Evolutionary conservation across 345 rosid species (phyloP).

Genomic region (Salix exigua): DNA sequence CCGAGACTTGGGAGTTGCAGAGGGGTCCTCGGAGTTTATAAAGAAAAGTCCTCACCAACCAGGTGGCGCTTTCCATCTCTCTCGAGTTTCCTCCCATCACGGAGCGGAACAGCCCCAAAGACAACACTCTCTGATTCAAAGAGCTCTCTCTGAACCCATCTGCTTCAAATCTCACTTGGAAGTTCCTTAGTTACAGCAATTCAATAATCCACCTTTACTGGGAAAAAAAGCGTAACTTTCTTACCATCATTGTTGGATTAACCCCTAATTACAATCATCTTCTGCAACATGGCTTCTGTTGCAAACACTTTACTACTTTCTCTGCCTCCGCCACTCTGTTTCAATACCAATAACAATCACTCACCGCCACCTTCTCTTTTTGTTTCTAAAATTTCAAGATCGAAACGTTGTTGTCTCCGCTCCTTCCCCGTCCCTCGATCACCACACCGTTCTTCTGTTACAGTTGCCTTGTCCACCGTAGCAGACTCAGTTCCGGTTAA

Average conservation of each 20-base stretch:
- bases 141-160: neutral
- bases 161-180: neutral
- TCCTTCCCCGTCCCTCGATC: neutral
- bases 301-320: neutral
- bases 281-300: slow-evolving; percentile 4
- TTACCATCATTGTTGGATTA: neutral
- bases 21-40: no score
- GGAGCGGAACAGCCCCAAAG: neutral
- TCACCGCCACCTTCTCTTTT: neutral
- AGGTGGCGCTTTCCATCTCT: neutral
- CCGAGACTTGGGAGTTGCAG: no score
- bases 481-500: neutral
- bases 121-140: neutral
- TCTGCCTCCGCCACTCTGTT: neutral
- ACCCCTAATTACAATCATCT: neutral
- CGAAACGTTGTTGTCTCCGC: neutral
- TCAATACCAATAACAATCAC: neutral
- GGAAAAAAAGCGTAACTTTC: neutral
- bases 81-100: neutral
- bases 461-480: neutral
- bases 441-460: neutral
- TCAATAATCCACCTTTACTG: neutral
- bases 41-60: neutral
- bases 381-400: neutral
- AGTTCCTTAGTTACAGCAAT: neutral